These are phyloP conservation scores for button mushroom (Agaricus bisporus) DNA, from an alignment of 768 basidiomycete species.

Conservation along the genomic window DNA sequence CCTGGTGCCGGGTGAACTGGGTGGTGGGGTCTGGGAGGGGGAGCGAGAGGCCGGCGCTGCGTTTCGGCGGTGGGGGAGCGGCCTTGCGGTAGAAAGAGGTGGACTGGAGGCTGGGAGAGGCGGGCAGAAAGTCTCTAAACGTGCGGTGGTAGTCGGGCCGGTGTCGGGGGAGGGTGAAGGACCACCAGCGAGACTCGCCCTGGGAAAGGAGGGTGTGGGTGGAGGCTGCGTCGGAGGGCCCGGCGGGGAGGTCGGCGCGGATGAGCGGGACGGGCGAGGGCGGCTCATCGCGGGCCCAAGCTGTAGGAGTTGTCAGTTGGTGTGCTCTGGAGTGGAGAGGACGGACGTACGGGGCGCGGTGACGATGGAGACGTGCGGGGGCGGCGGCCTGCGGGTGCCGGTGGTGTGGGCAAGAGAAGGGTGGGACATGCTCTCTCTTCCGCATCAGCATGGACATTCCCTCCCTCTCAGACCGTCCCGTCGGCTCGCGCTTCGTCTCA, in stretches of 20 bases:
- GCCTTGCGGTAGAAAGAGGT: conserved; percentile 26
- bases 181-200: conserved; percentile 62
- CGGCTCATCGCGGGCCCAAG: conserved; percentile 82
- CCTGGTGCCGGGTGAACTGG: conserved; percentile 49
- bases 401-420: conserved; percentile 27
- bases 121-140: conserved; percentile 46
- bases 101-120: conserved; percentile 31
- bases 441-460: conserved; percentile 37
- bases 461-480: conserved; percentile 62
- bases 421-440: conserved; percentile 6
- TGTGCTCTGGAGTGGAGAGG: conserved; percentile 1
- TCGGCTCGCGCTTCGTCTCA: conserved; percentile 82
- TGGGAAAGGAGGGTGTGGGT: conserved; percentile 40
- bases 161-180: conserved; percentile 53
- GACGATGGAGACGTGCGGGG: conserved; percentile 49
- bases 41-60: conserved; percentile 20
- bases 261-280: conserved; percentile 56
- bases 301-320: conserved; percentile 30
- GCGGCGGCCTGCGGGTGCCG: conserved; percentile 29
- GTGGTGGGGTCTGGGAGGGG: conserved; percentile 30
- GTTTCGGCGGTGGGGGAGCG: conserved; percentile 11
- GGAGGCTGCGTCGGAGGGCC: conserved; percentile 49
- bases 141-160: conserved; percentile 22
- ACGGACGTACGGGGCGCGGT: conserved; percentile 61
- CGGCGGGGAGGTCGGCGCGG: conserved; percentile 23